A percentile compares a stretch with the other conserved stretches of the same genome.
phyloP scores from a whole-genome alignment of 2,329 filamentous ascomycete species.

The Emmonsiellopsis sp. region DNA sequence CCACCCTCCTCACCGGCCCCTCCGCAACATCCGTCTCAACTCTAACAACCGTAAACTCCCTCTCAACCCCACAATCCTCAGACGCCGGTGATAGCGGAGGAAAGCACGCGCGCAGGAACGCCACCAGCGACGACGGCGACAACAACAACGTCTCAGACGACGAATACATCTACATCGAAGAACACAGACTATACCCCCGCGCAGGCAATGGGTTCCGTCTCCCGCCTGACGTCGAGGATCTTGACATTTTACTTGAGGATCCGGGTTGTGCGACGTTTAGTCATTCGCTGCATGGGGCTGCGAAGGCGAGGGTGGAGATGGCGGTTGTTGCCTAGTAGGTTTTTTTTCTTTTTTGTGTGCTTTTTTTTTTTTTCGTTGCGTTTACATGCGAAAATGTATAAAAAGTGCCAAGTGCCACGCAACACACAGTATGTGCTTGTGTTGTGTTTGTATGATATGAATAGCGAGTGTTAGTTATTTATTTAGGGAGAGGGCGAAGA shows the following conservation, averaged over 20 bases:
- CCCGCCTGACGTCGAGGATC: slow-evolving; percentile 47
- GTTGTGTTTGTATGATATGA: no score
- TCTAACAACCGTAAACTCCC: slow-evolving; percentile 2
- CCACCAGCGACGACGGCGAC: slow-evolving; percentile 11
- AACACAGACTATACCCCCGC: slow-evolving; percentile 53
- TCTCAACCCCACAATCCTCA: not conserved
- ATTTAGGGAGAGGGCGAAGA: no score
- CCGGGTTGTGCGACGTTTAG: slow-evolving; percentile 48
- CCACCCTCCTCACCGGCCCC: slow-evolving; percentile 5
- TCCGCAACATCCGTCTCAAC: slow-evolving; percentile 4
- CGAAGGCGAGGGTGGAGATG: slow-evolving; percentile 7
- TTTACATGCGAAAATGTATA: not conserved
- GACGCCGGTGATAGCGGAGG: slow-evolving; percentile 3
- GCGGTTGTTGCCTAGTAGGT: slow-evolving; percentile 10
- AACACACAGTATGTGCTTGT: no score
- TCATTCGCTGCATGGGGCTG: slow-evolving; percentile 31
- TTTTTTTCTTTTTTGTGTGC: not conserved
- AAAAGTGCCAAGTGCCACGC: not conserved
- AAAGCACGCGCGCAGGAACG: not conserved
- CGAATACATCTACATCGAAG: slow-evolving; percentile 42
- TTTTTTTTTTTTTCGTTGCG: not conserved
- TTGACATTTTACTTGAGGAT: slow-evolving; percentile 54
- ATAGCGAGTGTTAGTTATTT: no score
- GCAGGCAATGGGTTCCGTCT: slow-evolving; percentile 53
- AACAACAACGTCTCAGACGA: slow-evolving; percentile 21